phyloP scores from a whole-genome alignment of 768 basidiomycete genomes.

The Leucosporidium yakuticum region DNA sequence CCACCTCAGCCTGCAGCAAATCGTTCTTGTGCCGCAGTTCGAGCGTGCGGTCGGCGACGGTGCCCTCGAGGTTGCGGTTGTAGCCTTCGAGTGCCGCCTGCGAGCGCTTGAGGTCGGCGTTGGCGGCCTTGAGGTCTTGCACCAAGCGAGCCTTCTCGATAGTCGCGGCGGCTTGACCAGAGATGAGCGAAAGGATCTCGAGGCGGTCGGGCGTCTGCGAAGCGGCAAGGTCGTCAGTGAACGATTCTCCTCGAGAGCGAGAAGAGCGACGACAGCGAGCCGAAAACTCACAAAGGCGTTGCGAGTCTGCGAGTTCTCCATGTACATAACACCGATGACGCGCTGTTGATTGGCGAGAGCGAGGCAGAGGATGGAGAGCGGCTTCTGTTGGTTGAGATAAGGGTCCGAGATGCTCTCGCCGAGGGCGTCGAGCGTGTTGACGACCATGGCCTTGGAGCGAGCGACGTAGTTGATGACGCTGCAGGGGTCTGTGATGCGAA shows the following conservation, averaged over 20 bases:
- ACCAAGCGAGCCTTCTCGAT: constrained; percentile 31
- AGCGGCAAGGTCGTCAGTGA: no score
- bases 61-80: constrained; percentile 30
- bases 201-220: constrained; percentile 28
- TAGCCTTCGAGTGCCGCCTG: constrained; percentile 26
- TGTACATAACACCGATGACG: constrained; percentile 25
- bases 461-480: constrained; percentile 29
- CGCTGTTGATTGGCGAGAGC: constrained; percentile 27
- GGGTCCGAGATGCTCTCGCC: constrained; percentile 10
- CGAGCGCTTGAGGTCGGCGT: constrained; percentile 22
- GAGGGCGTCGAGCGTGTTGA: constrained; percentile 18
- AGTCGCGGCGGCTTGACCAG: constrained; percentile 19
- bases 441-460: constrained; percentile 19
- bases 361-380: constrained; percentile 25
- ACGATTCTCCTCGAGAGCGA: neutral
- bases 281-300: constrained; percentile 25
- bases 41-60: constrained; percentile 24
- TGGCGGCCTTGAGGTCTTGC: constrained; percentile 22
- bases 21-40: constrained; percentile 10
- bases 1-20: constrained; percentile 21
- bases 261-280: neutral
- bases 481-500: constrained; percentile 13
- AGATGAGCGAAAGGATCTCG: constrained; percentile 32
- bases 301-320: constrained; percentile 25
- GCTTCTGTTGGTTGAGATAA: constrained; percentile 8